A percentile compares a stretch with the other conserved stretches of the same genome.
Evolutionary conservation across 2,329 filamentous ascomycete species (phyloP).

Genomic region (Pseudopyrenochaeta lycopersici): DNA sequence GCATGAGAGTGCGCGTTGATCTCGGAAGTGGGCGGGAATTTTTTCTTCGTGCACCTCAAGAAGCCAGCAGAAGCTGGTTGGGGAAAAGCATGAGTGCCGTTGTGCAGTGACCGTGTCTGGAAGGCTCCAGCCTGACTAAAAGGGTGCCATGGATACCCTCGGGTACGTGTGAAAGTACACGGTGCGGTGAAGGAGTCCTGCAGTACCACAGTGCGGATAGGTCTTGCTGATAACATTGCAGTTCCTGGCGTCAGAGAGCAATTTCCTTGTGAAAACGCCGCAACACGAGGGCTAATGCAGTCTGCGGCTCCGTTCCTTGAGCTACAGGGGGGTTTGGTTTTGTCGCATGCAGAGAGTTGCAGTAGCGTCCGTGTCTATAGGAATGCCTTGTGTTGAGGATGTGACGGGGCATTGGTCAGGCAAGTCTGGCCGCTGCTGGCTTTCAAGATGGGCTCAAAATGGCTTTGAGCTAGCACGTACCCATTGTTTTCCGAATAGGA

Average conservation of each 20-base stretch:
- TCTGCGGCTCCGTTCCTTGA: neutral
- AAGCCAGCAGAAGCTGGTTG: neutral
- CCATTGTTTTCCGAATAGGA: neutral
- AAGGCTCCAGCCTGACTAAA: neutral
- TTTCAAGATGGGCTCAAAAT: neutral
- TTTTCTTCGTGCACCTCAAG: neutral
- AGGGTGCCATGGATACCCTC: neutral
- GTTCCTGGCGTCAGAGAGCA: neutral
- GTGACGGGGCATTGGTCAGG: neutral
- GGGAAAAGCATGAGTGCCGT: neutral
- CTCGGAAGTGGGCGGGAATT: neutral
- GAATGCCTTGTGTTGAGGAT: neutral
- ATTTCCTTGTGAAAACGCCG: slow-evolving; percentile 14
- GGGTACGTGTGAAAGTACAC: neutral
- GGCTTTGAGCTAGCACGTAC: neutral
- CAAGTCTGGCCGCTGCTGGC: neutral
- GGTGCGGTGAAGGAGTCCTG: neutral
- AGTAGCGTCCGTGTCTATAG: neutral
- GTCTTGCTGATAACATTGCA: slow-evolving; percentile 7
- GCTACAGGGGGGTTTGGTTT: slow-evolving; percentile 5
- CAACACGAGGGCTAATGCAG: slow-evolving; percentile 3
- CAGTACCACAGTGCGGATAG: neutral
- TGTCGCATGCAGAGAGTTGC: slow-evolving; percentile 2
- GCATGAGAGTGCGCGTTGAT: neutral
- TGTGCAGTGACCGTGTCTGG: neutral